Evolutionary conservation across 2,329 filamentous ascomycete genomes (phyloP), one percentile per base, ranked within the genome.

Genomic region (Apiospora saccharicola): DNA sequence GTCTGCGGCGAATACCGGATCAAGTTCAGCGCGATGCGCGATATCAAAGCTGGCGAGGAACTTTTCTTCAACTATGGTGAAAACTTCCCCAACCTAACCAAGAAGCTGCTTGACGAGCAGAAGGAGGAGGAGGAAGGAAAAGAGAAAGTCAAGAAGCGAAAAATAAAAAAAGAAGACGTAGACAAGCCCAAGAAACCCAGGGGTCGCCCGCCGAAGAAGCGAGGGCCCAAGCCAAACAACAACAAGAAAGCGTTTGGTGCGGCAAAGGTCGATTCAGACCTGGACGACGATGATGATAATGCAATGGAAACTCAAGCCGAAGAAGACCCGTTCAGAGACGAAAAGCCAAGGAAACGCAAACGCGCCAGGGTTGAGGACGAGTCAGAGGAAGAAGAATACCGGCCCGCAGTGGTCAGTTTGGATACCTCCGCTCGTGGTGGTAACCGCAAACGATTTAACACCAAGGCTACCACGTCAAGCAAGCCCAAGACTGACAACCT

Each of bases 1-100:
- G 93, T 94, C 72, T 94, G 94, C 76, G 91, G 92, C 34, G 91
- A 93, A 74, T 92, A 92, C 76, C 89, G 94, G 19, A 94, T 96
- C 79, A 92, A 91, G 64, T 92, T 96, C 76, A 90, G 89, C 67
- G 93, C 93, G 0, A 85, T 87, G 71, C 85, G 89, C 1, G 87
- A 92, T 53, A 92, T 96, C 77, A 86, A 87, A 72, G 86, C 88
- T 4, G 94, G 94, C 34, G 91, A 94, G 73, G 94, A 96, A 81
- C 83, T 97, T 0, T 93, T 94, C 79, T 97, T 96, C 81, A 90
- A 96, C 78, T 96, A 97, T 76, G 92, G 92, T 57, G 88, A 91
- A 77, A 89, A 91, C 74, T 92, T 92, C 76, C 89, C 89, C 16
- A 90, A 91, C 72, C 80, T 91, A 72, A 90, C 85, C 46, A 86